Evolutionary conservation across 768 basidiomycete genomes (phyloP), one percentile per base, ranked within the genome.

Genomic region (Sistotremastrum suecicum): DNA sequence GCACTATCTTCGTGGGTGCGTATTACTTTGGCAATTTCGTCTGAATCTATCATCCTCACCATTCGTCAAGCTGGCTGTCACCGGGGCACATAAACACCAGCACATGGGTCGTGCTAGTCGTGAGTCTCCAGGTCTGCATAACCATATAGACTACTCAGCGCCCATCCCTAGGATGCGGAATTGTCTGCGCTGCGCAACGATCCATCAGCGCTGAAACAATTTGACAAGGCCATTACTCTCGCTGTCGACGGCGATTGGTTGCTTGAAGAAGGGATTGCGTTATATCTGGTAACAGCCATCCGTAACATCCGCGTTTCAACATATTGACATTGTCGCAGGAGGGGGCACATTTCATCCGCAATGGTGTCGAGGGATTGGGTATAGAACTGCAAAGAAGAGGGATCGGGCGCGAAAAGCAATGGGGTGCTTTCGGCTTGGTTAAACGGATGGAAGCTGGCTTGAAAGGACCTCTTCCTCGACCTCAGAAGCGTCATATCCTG

Each of bases 391-490:
- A 82, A 47, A 67, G 74, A 38, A 72, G 79, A 33, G 81, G 76
- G 1, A 78, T 83, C 48, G 62, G 74, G 5, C 67, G 77, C 5
- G 79, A 83, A 53, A 62, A 71, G 4, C 79, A 81, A 54, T 83
- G 78, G 80, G 81, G 81, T 28, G 81, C 82, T 30, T 71, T 70
- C 48, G 82, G 80, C 31, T 76, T 83, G 49, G 78, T 78, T 77
- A 79, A 63, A 46, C 77, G 62, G 9, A 30, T 82, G 20, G 70
- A 68, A 10, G 59, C 71, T 3, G 53, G 65, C 3, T 54, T 73
- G 42, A 72, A 72, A 34, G 58, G 63, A 9, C 67, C 67, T 31
- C 59, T 71, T 1, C 71, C 70, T 37, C 59, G 64, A 31, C 68
- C 73, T 5, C 53, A 74, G 39, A 80, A 78, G 53, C 66, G 71